Conservation (phyloP, 225 moss, liverwort and hornwort genomes). For the Straminergon stramineum region DNA sequence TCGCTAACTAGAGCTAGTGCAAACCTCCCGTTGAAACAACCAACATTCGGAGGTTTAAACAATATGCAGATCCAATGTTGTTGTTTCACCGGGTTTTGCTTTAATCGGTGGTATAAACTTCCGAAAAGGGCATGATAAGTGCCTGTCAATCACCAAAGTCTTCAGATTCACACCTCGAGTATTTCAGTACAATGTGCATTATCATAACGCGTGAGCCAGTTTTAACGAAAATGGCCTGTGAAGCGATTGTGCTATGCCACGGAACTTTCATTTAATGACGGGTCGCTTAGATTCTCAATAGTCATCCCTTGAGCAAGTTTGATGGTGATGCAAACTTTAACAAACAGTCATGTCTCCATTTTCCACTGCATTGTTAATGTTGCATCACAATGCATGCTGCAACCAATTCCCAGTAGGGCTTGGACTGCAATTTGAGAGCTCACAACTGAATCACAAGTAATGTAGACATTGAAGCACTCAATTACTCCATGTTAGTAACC, state of each 20-base stretch:
- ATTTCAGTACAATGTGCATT: background rate
- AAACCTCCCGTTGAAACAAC: background rate
- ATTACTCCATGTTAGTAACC: background rate
- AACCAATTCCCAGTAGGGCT: background rate
- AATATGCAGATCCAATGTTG: background rate
- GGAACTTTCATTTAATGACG: background rate
- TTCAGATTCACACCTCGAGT: background rate
- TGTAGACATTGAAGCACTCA: background rate
- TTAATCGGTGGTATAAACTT: background rate
- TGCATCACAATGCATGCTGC: background rate
- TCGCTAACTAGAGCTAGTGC: background rate
- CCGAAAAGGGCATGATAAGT: background rate
- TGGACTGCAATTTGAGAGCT: background rate
- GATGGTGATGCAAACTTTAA: background rate
- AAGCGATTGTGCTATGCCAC: background rate
- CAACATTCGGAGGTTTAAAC: too few relatives aligned
- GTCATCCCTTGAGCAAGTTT: background rate
- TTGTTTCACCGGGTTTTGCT: background rate
- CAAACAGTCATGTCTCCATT: background rate
- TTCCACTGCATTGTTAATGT: background rate
- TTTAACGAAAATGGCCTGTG: background rate
- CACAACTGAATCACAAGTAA: background rate
- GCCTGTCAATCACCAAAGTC: background rate
- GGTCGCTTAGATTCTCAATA: background rate
- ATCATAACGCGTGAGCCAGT: background rate